phyloP scores from a whole-genome alignment of 305 asterid species.

The Fraxinus dipetala region DNA sequence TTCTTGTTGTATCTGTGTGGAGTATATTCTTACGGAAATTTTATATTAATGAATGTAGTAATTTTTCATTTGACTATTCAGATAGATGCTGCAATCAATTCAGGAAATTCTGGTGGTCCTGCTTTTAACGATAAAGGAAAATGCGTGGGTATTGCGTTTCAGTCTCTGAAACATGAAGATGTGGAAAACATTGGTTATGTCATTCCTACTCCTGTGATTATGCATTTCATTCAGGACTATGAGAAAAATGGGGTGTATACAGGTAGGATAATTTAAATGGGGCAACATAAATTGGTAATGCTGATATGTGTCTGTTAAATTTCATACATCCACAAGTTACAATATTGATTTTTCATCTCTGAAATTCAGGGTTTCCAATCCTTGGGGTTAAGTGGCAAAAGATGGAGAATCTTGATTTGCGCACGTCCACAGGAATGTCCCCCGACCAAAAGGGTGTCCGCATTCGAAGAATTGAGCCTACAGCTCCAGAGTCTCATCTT shows the following conservation, averaged over 20 bases:
- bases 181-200: slow-evolving; percentile 92
- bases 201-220: slow-evolving; percentile 85
- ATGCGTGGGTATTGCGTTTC: slow-evolving; percentile 93
- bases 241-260: slow-evolving; percentile 74
- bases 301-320: background rate
- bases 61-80: slow-evolving; percentile 27
- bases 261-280: slow-evolving; percentile 36
- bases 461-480: slow-evolving; percentile 79
- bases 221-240: slow-evolving; percentile 81
- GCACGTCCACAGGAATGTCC: slow-evolving; percentile 78
- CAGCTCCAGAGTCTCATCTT: slow-evolving; percentile 69
- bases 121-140: slow-evolving; percentile 76
- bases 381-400: slow-evolving; percentile 97
- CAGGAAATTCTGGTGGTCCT: slow-evolving; percentile 96
- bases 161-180: slow-evolving; percentile 88
- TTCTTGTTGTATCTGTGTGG: background rate
- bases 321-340: background rate
- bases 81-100: slow-evolving; percentile 89
- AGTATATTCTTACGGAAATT: background rate
- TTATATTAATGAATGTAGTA: background rate
- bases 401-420: slow-evolving; percentile 92
- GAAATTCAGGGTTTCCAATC: slow-evolving; percentile 69
- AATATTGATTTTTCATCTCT: background rate
- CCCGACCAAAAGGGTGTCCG: slow-evolving; percentile 92
- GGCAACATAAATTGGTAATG: background rate